A percentile compares a stretch with the other conserved stretches of the same genome.
phyloP scores from a whole-genome alignment of 2,329 filamentous ascomycete species.

The Neurospora sp. region DNA sequence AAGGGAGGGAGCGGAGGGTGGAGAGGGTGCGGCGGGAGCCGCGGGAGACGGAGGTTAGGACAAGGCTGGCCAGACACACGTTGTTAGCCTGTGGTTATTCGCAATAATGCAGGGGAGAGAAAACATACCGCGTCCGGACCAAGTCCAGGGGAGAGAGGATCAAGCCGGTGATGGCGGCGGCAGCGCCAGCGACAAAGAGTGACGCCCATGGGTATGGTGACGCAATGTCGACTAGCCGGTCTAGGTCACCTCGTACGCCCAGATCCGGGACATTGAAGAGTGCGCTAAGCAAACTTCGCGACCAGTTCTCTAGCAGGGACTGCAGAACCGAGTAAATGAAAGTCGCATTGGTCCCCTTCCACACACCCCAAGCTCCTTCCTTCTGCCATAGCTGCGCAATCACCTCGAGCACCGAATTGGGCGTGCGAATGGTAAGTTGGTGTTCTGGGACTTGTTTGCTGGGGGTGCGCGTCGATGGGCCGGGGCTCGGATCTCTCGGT shows the following conservation, averaged over 20 bases:
- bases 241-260: constrained; percentile 64
- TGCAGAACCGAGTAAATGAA: constrained; percentile 85
- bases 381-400: constrained; percentile 82
- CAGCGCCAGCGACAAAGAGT: constrained; percentile 58
- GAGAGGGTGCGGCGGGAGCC: constrained; percentile 69
- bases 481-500: constrained; percentile 23
- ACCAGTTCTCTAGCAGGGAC: constrained; percentile 85
- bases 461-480: constrained; percentile 23
- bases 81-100: constrained; percentile 19
- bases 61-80: constrained; percentile 42
- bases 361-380: constrained; percentile 84
- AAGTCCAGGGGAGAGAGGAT: constrained; percentile 82
- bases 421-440: constrained; percentile 60
- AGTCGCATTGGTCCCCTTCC: constrained; percentile 87
- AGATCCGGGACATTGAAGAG: constrained; percentile 83
- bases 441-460: constrained; percentile 36
- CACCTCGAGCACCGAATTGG: constrained; percentile 77
- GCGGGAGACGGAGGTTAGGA: constrained; percentile 70
- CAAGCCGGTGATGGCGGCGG: constrained; percentile 63
- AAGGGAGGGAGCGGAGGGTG: constrained; percentile 68
- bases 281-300: constrained; percentile 80
- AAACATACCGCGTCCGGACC: constrained; percentile 61
- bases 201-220: constrained; percentile 76
- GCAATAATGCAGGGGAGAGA: not conserved
- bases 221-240: constrained; percentile 62